Conservation (phyloP, 2,329 filamentous ascomycete genomes). For the Lasiodiplodia hormozganensis region DNA sequence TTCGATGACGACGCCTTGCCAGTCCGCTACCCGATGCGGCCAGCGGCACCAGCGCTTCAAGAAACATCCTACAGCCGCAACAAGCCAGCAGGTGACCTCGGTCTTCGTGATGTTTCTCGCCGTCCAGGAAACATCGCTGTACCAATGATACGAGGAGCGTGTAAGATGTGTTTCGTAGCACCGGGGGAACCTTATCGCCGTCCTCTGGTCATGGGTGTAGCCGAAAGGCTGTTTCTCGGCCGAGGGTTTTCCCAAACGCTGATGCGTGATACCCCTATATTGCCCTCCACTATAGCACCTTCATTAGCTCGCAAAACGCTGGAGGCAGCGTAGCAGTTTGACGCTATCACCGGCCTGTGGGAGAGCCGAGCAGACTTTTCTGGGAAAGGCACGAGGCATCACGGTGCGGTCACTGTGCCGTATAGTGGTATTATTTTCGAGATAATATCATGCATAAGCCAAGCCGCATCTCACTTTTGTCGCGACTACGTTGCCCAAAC, state of each 20-base stretch:
- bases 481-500: slow-evolving; percentile 27
- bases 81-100: not conserved
- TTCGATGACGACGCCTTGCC: slow-evolving; percentile 12
- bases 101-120: not conserved
- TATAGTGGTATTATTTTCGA: slow-evolving; percentile 24
- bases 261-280: slow-evolving; percentile 20
- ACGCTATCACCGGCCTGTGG: slow-evolving; percentile 5
- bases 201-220: not conserved
- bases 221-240: slow-evolving; percentile 4
- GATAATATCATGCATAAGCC: slow-evolving; percentile 28
- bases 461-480: slow-evolving; percentile 27
- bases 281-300: slow-evolving; percentile 1
- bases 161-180: slow-evolving; percentile 13
- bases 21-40: not conserved
- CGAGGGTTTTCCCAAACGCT: slow-evolving; percentile 13
- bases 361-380: not conserved
- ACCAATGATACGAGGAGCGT: slow-evolving; percentile 4
- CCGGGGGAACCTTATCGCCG: slow-evolving; percentile 12
- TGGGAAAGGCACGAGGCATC: not conserved
- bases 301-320: slow-evolving; percentile 1
- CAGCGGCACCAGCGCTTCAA: not conserved
- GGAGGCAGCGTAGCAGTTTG: slow-evolving; percentile 11
- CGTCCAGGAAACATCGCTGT: slow-evolving; percentile 15
- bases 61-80: slow-evolving; percentile 5
- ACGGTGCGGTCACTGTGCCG: not conserved